These are phyloP conservation scores for Meira nashicola DNA, from an alignment of 1,284 basidiomycete species.

Conservation along the genomic window DNA sequence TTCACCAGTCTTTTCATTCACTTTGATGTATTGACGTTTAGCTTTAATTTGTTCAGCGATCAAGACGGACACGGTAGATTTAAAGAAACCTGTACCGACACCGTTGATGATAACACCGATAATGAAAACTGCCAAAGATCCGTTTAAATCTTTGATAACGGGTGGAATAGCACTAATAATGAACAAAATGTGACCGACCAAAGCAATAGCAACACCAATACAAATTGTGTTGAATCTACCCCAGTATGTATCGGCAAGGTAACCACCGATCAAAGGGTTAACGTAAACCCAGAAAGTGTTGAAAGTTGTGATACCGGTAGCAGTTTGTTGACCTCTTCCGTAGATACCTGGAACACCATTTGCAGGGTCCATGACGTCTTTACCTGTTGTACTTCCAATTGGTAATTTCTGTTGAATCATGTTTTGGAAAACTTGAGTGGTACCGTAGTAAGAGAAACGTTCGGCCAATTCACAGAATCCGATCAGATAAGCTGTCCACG, in stretches of 20 bases:
- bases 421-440: slow-evolving; percentile 26
- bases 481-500: slow-evolving; percentile 43
- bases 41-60: slow-evolving; percentile 57
- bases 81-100: slow-evolving; percentile 70
- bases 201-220: slow-evolving; percentile 52
- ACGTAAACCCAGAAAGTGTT: slow-evolving; percentile 50
- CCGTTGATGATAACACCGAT: slow-evolving; percentile 49
- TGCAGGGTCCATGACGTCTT: slow-evolving; percentile 10
- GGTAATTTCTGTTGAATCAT: slow-evolving; percentile 44
- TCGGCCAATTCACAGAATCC: slow-evolving; percentile 51
- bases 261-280: slow-evolving; percentile 49
- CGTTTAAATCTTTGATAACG: slow-evolving; percentile 61
- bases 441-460: slow-evolving; percentile 51
- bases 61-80: slow-evolving; percentile 55
- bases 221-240: slow-evolving; percentile 58
- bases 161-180: slow-evolving; percentile 68
- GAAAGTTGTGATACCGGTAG: slow-evolving; percentile 49
- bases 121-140: slow-evolving; percentile 63
- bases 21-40: slow-evolving; percentile 30
- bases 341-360: slow-evolving; percentile 44
- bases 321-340: slow-evolving; percentile 42
- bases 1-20: slow-evolving; percentile 60
- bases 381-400: slow-evolving; percentile 32
- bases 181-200: slow-evolving; percentile 65
- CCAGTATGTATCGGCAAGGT: slow-evolving; percentile 54